Evolutionary conservation across 2,329 filamentous ascomycete species (phyloP).

Genomic region (Aureobasidium sp.): DNA sequence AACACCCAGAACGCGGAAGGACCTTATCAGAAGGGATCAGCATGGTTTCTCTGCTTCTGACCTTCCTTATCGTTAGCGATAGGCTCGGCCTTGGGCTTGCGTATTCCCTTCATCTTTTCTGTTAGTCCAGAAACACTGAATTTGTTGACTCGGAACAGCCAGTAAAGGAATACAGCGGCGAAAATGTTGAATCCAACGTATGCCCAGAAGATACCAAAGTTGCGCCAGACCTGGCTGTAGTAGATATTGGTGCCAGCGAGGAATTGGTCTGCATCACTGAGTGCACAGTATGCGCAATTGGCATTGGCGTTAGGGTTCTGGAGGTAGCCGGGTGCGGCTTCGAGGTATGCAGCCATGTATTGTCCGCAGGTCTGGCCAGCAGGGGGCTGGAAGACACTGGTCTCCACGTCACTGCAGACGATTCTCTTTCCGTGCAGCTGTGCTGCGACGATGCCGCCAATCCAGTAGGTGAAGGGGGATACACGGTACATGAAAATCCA

Average conservation of each 20-base stretch:
- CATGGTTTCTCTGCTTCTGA: slow-evolving; percentile 1
- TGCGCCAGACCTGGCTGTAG: slow-evolving; percentile 54
- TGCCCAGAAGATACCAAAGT: slow-evolving; percentile 63
- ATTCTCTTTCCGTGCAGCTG: slow-evolving; percentile 42
- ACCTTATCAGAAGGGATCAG: not conserved
- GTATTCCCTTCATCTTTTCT: not conserved
- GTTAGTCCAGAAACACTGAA: not conserved
- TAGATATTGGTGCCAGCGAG: slow-evolving; percentile 36
- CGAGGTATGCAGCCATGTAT: slow-evolving; percentile 41
- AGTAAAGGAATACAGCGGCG: slow-evolving; percentile 56
- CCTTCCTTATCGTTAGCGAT: not conserved
- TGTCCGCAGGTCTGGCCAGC: slow-evolving; percentile 34
- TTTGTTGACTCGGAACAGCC: slow-evolving; percentile 47
- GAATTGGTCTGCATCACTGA: slow-evolving; percentile 42
- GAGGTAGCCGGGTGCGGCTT: slow-evolving; percentile 35
- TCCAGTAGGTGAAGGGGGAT: slow-evolving; percentile 60
- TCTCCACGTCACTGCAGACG: slow-evolving; percentile 40
- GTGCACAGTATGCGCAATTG: slow-evolving; percentile 45
- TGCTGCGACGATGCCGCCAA: slow-evolving; percentile 34
- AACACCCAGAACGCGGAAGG: not conserved
- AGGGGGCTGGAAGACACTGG: slow-evolving; percentile 35
- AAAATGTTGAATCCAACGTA: slow-evolving; percentile 59
- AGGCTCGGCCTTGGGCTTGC: not conserved
- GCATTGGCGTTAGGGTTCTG: slow-evolving; percentile 38
- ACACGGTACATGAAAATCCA: slow-evolving; percentile 73